These are phyloP conservation scores for Rhizophagus sp. DNA, from an alignment of 192 early-diverging fungal genomes.

Conservation along the genomic window DNA sequence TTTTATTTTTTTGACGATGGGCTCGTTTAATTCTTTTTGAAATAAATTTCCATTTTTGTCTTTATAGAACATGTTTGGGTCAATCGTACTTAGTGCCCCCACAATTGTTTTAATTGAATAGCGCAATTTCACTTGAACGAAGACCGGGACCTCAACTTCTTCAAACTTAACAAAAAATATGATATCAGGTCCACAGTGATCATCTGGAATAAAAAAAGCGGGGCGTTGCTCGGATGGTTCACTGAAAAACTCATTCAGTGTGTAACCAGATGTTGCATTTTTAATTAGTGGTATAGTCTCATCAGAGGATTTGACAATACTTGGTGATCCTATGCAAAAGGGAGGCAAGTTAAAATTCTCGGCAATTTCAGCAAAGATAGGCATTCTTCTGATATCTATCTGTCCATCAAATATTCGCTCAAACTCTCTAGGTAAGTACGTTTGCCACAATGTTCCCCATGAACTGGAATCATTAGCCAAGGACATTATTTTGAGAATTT, in stretches of 20 bases:
- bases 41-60: neutral
- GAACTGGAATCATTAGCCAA: neutral
- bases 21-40: neutral
- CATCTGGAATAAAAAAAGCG: conserved; percentile 7
- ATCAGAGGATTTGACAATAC: conserved; percentile 9
- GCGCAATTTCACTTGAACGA: conserved; percentile 12
- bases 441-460: neutral
- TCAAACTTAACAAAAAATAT: conserved; percentile 23
- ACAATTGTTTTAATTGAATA: conserved; percentile 1
- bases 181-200: conserved; percentile 15
- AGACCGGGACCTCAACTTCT: neutral
- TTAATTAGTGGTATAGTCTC: neutral
- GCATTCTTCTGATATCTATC: conserved; percentile 1
- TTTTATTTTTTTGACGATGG: neutral
- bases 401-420: conserved; percentile 5
- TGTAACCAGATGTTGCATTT: neutral
- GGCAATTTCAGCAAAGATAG: neutral
- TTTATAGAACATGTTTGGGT: conserved; percentile 6
- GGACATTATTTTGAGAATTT: conserved; percentile 5
- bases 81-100: neutral
- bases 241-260: neutral
- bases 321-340: neutral
- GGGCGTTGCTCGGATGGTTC: neutral
- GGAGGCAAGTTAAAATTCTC: neutral
- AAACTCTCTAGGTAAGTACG: conserved; percentile 15